Base-by-base conservation (phyloP, 768 basidiomycete genomes). In the Naematelia aurantialba region DNA sequence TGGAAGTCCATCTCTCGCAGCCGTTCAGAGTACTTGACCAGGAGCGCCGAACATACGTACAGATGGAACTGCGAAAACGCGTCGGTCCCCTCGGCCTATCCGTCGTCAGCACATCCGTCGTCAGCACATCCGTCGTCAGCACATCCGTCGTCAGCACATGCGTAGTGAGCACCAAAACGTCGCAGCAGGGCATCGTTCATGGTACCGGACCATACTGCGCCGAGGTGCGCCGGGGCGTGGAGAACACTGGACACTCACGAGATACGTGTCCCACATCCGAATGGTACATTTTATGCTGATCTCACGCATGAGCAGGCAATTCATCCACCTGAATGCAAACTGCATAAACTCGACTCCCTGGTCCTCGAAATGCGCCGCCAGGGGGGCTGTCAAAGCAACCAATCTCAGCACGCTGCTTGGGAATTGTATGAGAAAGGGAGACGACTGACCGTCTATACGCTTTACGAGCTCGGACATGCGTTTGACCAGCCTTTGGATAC, bases 301-400 rank as follows among this genome's bases (percentile, higher is more conserved):
- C 80, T 98, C 96, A 58, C 96, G 83, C 94, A 99, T 97, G 59
- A 98, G 82, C 52, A 99, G 79, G 74, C 96, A 97, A 72, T 99
- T 98, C 92, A 99, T 97, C 96, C 96, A 99, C 52, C 96, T 84
- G 79, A 99, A 99, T 39, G 96, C 94, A 69, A 99, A 99, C 75
- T 99, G 96, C 87, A 99, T 96, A 73, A 96, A 99, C 80, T 98
- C 93, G 66, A 99, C 92, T 69, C 89, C 89, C 78, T 99, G 88
- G 11, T 85, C 79, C 62, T 87, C 87, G 52, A 99, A 82, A 78
- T 99, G 96, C 5, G 84, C 79, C 3, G 87, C 82, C n/a, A 99
- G 83, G 1, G 91, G 90, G 19, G 87, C 91, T 94, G 59, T 3
- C 34, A 22, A 30, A 13, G 25, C 11, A 13, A 49, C 34, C 42